phyloP scores from a whole-genome alignment of 176 grass and related monocot genomes.

The Carex kokanica region DNA sequence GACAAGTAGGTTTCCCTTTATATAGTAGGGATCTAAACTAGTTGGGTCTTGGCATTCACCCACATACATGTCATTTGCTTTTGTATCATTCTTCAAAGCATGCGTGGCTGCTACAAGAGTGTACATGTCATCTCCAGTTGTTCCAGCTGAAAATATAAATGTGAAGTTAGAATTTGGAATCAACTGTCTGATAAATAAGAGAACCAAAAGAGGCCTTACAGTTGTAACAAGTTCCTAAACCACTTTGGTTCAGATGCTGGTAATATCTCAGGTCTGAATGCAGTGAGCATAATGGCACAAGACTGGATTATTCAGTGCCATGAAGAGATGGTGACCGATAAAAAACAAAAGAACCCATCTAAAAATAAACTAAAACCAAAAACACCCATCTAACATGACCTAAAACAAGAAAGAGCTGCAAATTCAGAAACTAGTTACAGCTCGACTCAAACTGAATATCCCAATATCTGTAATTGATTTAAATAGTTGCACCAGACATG shows the following conservation, averaged over 20 bases:
- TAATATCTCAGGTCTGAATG: not conserved
- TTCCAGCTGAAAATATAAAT: conserved; percentile 67
- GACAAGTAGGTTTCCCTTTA: conserved; percentile 78
- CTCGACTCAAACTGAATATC: not conserved
- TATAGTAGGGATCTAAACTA: conserved; percentile 57
- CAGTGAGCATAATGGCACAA: not conserved
- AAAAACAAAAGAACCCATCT: not conserved
- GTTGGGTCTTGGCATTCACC: conserved; percentile 93
- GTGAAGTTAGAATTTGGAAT: conserved; percentile 16
- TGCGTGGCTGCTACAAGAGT: conserved; percentile 74
- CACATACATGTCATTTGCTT: conserved; percentile 57
- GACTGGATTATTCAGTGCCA: not conserved
- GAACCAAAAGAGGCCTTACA: not conserved
- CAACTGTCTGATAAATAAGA: conserved; percentile 13
- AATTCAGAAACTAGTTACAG: not conserved
- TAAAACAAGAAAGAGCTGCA: not conserved
- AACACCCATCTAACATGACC: not conserved
- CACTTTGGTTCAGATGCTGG: not conserved
- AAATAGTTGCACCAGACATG: not conserved
- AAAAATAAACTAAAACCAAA: not conserved
- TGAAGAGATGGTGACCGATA: not conserved
- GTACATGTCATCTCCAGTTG: conserved; percentile 72
- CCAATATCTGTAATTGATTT: not conserved
- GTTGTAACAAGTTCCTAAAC: not conserved
- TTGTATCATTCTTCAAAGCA: conserved; percentile 63